Conservation (phyloP, 352 stramenopile genomes). For the Phytophthora macrochlamydospora region DNA sequence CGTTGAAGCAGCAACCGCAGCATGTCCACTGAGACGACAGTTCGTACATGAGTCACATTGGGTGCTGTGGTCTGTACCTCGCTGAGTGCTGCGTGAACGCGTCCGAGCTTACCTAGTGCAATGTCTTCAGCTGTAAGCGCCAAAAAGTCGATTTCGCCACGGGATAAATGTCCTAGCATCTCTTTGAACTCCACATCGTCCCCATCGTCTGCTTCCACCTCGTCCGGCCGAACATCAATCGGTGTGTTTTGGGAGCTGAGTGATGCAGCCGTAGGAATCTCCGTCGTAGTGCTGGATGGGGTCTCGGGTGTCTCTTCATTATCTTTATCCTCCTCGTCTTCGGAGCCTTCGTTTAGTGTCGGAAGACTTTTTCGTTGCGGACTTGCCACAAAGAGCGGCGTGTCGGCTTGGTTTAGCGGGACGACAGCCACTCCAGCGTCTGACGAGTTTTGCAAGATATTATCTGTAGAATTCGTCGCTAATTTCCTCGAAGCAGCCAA, state of each 20-base stretch:
- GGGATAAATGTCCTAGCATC: constrained; percentile 43
- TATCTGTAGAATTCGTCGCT: neutral
- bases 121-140: constrained; percentile 34
- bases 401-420: constrained; percentile 4
- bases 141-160: constrained; percentile 33
- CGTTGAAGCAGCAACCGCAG: constrained; percentile 42
- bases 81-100: constrained; percentile 33
- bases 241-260: constrained; percentile 4
- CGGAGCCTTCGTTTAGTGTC: constrained; percentile 20
- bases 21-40: constrained; percentile 50
- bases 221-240: neutral
- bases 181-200: constrained; percentile 25
- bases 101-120: constrained; percentile 29
- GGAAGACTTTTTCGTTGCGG: constrained; percentile 10
- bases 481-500: constrained; percentile 25
- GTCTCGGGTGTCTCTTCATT: constrained; percentile 30
- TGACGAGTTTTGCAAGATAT: neutral
- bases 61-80: neutral
- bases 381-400: constrained; percentile 3
- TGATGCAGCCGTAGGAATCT: constrained; percentile 7
- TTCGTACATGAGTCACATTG: constrained; percentile 36
- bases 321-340: constrained; percentile 21
- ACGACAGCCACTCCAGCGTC: neutral
- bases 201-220: constrained; percentile 9
- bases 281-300: neutral